Evolutionary conservation across 495 filamentous ascomycete species (phyloP), one percentile per base, ranked within the genome.

Genomic region (Clavariopsis aquatica): DNA sequence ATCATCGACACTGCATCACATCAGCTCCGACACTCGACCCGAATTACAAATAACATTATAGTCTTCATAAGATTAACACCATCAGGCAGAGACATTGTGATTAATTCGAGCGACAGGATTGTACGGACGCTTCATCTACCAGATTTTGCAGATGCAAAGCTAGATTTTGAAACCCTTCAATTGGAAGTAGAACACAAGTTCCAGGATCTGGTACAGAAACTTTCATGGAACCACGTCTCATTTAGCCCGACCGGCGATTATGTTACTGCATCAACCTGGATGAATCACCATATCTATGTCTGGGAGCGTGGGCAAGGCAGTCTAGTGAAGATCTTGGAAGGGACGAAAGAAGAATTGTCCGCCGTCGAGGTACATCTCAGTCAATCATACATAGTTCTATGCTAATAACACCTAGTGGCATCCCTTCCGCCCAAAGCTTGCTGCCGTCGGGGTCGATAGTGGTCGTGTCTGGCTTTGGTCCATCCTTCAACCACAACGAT

Each of bases 251-350:
- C 89, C 0, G 93, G 94, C 34, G 94, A 98, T 73, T 93, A 92
- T 70, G 89, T 98, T 43, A 89, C 90, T 9, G 95, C 95, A 19
- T 92, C 89, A 24, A 96, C 94, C 0, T 95, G 88, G 74, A 96
- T 96, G 81, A 98, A 97, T 73, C 91, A 96, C 58, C 93, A 98
- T 72, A 89, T 99, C 63, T 98, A 98, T 76, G 91, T 99, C 49
- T 99, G 94, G 94, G 94, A 99, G 77, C 85, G 94, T 52, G 88
- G 86, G 53, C 88, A 92, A 72, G 94, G 93, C n/a, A 93, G 89
- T 65, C 78, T 99, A 20, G 92, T 96, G 51, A 93, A 95, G 75
- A 98, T 99, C 78, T 80, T 98, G 19, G 94, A 99, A 73, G 92
- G 92, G 0, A 90, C 93, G 9, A 92, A 92, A 62, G 94, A 99